Evolutionary conservation across 2,329 filamentous ascomycete genomes (phyloP).

Genomic region (Penicillium sp.): DNA sequence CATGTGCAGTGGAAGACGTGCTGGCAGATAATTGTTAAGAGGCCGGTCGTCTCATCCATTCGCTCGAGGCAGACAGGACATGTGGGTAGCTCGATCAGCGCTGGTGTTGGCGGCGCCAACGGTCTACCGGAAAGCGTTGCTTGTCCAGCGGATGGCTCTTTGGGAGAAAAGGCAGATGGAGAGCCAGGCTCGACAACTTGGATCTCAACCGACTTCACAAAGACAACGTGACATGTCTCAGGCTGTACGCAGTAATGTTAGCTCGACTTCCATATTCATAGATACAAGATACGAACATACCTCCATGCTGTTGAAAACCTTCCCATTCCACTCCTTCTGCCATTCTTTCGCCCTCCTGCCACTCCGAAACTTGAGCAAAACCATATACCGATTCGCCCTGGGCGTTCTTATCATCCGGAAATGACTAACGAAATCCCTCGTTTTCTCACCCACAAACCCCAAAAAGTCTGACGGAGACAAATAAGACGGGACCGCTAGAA

Average conservation of each 20-base stretch:
- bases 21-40: conserved; percentile 94
- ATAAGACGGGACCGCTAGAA: conserved; percentile 91
- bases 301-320: conserved; percentile 88
- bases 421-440: conserved; percentile 82
- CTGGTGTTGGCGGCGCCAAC: conserved; percentile 72
- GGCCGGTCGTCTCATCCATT: conserved; percentile 95
- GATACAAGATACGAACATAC: conserved; percentile 46
- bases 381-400: conserved; percentile 86
- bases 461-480: conserved; percentile 87
- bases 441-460: conserved; percentile 85
- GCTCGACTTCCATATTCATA: not conserved
- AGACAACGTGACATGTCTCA: conserved; percentile 91
- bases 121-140: conserved; percentile 59
- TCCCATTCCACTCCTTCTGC: conserved; percentile 86
- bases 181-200: conserved; percentile 57
- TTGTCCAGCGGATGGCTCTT: conserved; percentile 31
- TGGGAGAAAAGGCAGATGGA: conserved; percentile 23
- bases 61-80: conserved; percentile 95
- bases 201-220: conserved; percentile 88
- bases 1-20: conserved; percentile 98
- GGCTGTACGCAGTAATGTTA: conserved; percentile 53
- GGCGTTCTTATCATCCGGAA: conserved; percentile 92
- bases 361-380: conserved; percentile 88
- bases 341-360: conserved; percentile 72
- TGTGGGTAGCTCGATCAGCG: conserved; percentile 85